Evolutionary conservation across 2,329 filamentous ascomycete genomes (phyloP).

Genomic region (Ceratocystis eucalypticola): DNA sequence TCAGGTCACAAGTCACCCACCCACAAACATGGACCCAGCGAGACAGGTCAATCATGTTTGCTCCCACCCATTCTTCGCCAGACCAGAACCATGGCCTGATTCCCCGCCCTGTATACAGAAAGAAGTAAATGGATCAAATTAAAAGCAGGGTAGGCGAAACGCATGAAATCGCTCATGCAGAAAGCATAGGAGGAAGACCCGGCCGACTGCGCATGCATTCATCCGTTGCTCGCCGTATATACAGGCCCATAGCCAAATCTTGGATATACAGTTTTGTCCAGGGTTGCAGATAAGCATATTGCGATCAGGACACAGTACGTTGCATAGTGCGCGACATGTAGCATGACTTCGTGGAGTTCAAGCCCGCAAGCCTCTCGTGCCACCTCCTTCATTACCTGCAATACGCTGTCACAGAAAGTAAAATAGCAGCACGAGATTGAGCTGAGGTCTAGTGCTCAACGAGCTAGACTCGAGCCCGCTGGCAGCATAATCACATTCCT

Average conservation of each 20-base stretch:
- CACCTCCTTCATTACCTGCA: too few species aligned
- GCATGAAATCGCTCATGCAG: conserved; percentile 2
- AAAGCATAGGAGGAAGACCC: not conserved
- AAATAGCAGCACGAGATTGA: too few species aligned
- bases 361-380: too few species aligned
- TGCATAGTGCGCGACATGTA: too few species aligned
- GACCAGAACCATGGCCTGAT: not conserved
- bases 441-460: too few species aligned
- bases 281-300: too few species aligned
- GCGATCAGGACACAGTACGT: too few species aligned
- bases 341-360: too few species aligned
- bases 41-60: not conserved
- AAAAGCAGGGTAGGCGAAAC: not conserved
- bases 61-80: not conserved
- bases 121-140: not conserved
- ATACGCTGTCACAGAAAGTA: too few species aligned
- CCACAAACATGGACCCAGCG: not conserved
- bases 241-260: not conserved
- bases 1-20: not conserved
- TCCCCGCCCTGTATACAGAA: not conserved
- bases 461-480: too few species aligned
- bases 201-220: not conserved
- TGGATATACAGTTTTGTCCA: not conserved
- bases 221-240: not conserved
- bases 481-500: too few species aligned